Evolutionary conservation across 257 asterid genomes (phyloP), one percentile per base, ranked within the genome.

Genomic region (Dorcoceras hygrometricum): DNA sequence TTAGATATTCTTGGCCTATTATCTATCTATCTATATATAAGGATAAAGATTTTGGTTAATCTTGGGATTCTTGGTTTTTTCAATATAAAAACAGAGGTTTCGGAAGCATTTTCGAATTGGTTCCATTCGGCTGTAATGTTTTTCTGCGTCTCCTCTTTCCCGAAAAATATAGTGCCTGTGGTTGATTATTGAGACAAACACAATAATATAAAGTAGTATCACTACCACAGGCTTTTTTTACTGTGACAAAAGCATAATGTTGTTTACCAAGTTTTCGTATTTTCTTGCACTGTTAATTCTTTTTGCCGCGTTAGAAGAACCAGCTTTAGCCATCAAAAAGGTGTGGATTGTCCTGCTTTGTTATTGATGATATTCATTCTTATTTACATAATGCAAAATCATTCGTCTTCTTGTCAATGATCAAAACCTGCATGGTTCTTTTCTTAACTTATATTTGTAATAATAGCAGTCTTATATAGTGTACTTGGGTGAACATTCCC

Each of bases 401-500:
- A 50, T 26, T 29, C 4, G n/a, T 24, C 43, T 29, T 22, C 23
- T 32, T 74, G 26, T 6, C 9, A 0, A 20, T 63, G 51, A 26
- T 46, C 36, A 24, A 25, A 58, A 36, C 63, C 59, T 34, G 43
- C 43, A 34, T 39, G n/a, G 11, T 39, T 9, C 0, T 39, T 11
- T 39, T 11, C 3, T 39, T n/a, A n/a, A n/a, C n/a, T n/a, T n/a
- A n/a, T n/a, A n/a, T n/a, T n/a, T n/a, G n/a, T n/a, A n/a, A n/a
- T n/a, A n/a, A n/a, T n/a, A 23, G 34, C 78, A 91, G 95, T 68
- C 91, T 0, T 89, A 85, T 50, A 57, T 91, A 11, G 97, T 89
- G 12, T 86, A 89, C 75, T 59, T 92, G 90, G 98, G 97, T 77
- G 89, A 64, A 23, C 98, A 92, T 65, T 76, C 89, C 12, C 91